Evolutionary conservation across 140 eudicot genomes (phyloP).

Genomic region (Ambrosia hybrid): DNA sequence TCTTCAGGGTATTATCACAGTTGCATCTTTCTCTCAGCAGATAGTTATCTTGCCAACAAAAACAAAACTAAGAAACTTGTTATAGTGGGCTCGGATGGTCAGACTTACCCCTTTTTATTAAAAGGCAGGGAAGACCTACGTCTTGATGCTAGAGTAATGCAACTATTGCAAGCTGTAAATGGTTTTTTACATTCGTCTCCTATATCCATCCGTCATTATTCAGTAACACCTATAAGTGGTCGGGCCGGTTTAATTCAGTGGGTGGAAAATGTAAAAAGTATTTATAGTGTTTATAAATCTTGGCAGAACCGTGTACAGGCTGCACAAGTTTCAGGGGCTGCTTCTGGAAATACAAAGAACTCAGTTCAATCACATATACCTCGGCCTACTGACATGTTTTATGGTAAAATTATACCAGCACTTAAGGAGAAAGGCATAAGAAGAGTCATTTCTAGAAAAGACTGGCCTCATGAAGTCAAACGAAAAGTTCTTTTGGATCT

Average conservation of each 20-base stretch:
- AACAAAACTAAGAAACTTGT: slow-evolving; percentile 90
- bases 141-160: slow-evolving; percentile 99
- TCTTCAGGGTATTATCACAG: slow-evolving; percentile 77
- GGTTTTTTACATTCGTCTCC: slow-evolving; percentile 75
- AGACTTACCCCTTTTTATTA: slow-evolving; percentile 73
- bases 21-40: slow-evolving; percentile 86
- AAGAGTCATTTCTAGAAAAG: slow-evolving; percentile 93
- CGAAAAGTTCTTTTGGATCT: slow-evolving; percentile 92
- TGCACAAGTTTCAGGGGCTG: slow-evolving; percentile 61
- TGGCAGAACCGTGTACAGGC: slow-evolving; percentile 90
- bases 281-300: slow-evolving; percentile 84
- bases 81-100: slow-evolving; percentile 89
- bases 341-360: slow-evolving; percentile 52
- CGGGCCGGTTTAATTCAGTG: slow-evolving; percentile 98
- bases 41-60: slow-evolving; percentile 78
- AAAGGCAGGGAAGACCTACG: slow-evolving; percentile 99
- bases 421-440: slow-evolving; percentile 96
- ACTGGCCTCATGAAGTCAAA: slow-evolving; percentile 99
- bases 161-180: slow-evolving; percentile 84
- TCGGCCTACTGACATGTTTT: slow-evolving; percentile 96
- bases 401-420: slow-evolving; percentile 98
- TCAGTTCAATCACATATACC: slow-evolving; percentile 76
- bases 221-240: slow-evolving; percentile 98
- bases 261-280: slow-evolving; percentile 95
- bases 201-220: slow-evolving; percentile 73